Base-by-base conservation (phyloP, 176 grass and related monocot genomes). In the Oryza glaberrima region DNA sequence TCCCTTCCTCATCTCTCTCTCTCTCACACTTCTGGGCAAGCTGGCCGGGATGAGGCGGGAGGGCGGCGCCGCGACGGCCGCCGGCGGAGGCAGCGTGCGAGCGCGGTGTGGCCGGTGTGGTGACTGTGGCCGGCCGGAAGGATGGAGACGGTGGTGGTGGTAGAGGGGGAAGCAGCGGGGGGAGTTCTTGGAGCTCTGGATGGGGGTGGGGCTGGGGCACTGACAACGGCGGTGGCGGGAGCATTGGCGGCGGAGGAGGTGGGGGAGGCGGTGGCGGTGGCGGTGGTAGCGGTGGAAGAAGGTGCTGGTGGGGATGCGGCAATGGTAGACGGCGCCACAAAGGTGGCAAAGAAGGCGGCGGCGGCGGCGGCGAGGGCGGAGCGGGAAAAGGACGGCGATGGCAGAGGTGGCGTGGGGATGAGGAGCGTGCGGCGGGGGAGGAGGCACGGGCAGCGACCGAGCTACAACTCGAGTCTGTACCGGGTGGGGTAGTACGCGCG, bases 381-480 rank as follows among this genome's bases (percentile, higher is more conserved):
- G 63, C 0, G 51, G 77, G 26, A n/a, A 13, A 1, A 75, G 20
- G 52, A 60, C 0, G 40, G 26, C 1, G 22, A 8, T 47, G 16
- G 19, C 3, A 46, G 5, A 25, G 12, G 7, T 41, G 40, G 40
- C 35, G 35, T 4, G 4, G 35, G 35, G 35, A 36, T 26, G 26
- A 26, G 26, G 26, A 26, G 26, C 26, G 26, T 0, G 26, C 26
- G 4, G 40, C 7, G 40, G 40, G 22, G 56, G 76, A 64, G 49
- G 1, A 64, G 49, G 1, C 38, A 65, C 12, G 84, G 80, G 34
- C 78, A 70, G n/a, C 95, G 74, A 17, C 95, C 89, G 7, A 94
- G 84, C 70, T 97, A 97, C 85, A 97, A 88, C 79, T 94, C 88
- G 8, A 91, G 84, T 35, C 54, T 94, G 88, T 98, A 93, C 83